Base-by-base conservation (phyloP, 768 basidiomycete genomes). In the Artomyces pyxidatus region DNA sequence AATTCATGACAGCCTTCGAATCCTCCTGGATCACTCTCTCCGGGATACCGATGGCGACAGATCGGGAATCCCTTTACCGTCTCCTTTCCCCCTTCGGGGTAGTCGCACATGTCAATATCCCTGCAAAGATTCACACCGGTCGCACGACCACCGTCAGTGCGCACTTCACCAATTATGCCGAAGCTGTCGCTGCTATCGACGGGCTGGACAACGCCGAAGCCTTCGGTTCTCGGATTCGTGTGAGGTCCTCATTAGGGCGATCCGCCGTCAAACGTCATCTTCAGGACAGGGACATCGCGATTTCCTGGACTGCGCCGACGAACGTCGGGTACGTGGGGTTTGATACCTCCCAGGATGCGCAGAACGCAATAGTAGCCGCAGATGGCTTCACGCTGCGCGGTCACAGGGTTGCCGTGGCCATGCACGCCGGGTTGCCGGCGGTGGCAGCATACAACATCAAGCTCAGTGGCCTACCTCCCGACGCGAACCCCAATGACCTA, bases 1-100 rank as follows among this genome's bases (percentile, higher is more conserved):
- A 77, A 0, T 59, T 88, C 6, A 62, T 63, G 7, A 88, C 86
- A 1, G 81, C 80, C 1, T 83, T 88, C 37, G 87, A 91, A 56
- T 81, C 81, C 0, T 75, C 73, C 6, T 79, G 77, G 68, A 58
- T 88, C 9, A 66, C 72, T 30, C 53, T 90, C 2, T 67, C 68
- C 4, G 75, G 80, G 19, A 58, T 89, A 3, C 75, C 77, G 0
- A 30, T 52, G 0, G 51, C 51, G 0, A 66, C 73, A 12, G 62
- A 65, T 2, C 53, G 65, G 0, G 57, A 51, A 0, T 63, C 65
- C 0, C 49, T 89, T 7, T 51, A 52, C 3, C 35, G 57, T 2
- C 45, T 80, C 0, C 65, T 85, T 14, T 40, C 57, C 0, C 63
- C 63, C 0, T 83, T 76, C 53, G 82, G 82, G 1, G 59, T 68